Evolutionary conservation across 257 asterid species (phyloP).

Genomic region (Solanum dulcamara): DNA sequence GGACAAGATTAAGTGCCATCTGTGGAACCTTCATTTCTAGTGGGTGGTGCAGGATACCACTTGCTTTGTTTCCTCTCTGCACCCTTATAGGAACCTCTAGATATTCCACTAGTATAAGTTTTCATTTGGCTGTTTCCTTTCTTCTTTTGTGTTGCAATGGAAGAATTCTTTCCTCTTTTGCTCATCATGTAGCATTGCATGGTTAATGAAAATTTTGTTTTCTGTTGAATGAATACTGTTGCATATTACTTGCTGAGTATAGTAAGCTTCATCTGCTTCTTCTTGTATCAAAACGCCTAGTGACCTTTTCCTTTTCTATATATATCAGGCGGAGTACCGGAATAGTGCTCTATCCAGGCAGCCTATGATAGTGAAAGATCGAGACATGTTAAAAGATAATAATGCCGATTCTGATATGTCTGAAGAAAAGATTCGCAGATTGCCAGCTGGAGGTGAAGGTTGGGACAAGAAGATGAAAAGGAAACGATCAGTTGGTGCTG

Average conservation of each 20-base stretch:
- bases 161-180: neutral
- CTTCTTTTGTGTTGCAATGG: neutral
- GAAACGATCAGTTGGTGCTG: conserved; percentile 92
- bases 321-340: conserved; percentile 69
- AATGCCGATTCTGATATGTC: conserved; percentile 50
- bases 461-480: conserved; percentile 97
- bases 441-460: conserved; percentile 86
- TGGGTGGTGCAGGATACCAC: neutral
- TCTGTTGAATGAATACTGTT: neutral
- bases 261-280: neutral
- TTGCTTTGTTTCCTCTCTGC: neutral
- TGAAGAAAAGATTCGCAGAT: conserved; percentile 72
- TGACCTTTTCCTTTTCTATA: neutral
- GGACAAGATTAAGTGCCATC: neutral
- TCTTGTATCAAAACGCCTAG: neutral
- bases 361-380: conserved; percentile 53
- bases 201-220: neutral
- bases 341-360: conserved; percentile 50
- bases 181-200: neutral
- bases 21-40: neutral
- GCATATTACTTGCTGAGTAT: neutral
- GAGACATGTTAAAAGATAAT: conserved; percentile 55
- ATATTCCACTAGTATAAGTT: neutral
- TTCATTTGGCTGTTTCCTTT: neutral
- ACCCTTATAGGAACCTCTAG: neutral